Evolutionary conservation across 495 filamentous ascomycete species (phyloP).

Genomic region (Lineolata rhizophorae): DNA sequence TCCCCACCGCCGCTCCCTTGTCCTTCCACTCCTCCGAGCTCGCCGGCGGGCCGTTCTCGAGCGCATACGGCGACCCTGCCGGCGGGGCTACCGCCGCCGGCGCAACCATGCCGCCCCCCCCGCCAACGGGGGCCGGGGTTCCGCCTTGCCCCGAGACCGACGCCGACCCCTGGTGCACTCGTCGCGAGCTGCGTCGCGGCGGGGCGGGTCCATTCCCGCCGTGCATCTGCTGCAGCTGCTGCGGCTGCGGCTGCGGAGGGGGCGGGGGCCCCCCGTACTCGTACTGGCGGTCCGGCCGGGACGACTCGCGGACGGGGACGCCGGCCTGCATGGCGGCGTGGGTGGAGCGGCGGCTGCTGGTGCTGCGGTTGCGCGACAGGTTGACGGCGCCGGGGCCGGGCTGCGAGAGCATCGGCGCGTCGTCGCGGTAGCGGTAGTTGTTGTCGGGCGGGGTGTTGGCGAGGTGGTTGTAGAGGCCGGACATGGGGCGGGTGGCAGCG

Average conservation of each 20-base stretch:
- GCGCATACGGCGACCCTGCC: conserved; percentile 28
- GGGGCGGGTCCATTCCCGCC: conserved; percentile 31
- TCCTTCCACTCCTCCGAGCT: conserved; percentile 94
- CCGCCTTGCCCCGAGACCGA: conserved; percentile 19
- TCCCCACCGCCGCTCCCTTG: conserved; percentile 59
- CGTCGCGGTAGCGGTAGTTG: conserved; percentile 19
- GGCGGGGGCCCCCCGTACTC: too few species aligned
- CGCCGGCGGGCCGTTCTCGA: conserved; percentile 39
- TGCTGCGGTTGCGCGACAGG: conserved; percentile 22
- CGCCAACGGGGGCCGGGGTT: conserved; percentile 18
- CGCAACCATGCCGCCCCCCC: too few species aligned
- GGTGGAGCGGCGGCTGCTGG: conserved; percentile 38
- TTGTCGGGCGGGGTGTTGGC: conserved; percentile 12
- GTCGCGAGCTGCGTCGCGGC: conserved; percentile 43
- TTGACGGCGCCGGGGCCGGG: conserved; percentile 27
- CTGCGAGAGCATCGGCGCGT: too few species aligned
- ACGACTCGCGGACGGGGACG: conserved; percentile 44
- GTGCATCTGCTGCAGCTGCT: conserved; percentile 28
- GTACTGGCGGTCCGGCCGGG: conserved; percentile 46
- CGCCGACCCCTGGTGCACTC: conserved; percentile 31
- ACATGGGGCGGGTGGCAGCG: conserved; percentile 9
- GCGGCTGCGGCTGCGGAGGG: too few species aligned
- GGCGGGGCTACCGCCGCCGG: too few species aligned
- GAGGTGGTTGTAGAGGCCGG: conserved; percentile 18
- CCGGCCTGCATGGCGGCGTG: conserved; percentile 37